Percentiles rank a stretch among this genome's conserved stretches.
phyloP scores from a whole-genome alignment of 768 basidiomycete species.

The Boletus sp. region DNA sequence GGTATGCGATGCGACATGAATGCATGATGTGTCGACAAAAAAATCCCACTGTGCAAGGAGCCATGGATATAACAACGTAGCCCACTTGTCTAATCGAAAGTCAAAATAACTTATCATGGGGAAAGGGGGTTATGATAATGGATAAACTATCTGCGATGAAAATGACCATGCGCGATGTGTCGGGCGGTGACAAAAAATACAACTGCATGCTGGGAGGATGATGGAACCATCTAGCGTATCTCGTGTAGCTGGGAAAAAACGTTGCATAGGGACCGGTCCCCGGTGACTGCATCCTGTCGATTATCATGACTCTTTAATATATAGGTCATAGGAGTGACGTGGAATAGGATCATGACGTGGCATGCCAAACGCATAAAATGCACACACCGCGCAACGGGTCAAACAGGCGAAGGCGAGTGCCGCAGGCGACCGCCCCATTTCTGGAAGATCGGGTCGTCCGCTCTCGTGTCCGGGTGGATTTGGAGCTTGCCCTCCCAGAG shows the following conservation, averaged over 20 bases:
- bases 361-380: neutral
- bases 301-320: constrained; percentile 12
- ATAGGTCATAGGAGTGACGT: constrained; percentile 6
- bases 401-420: constrained; percentile 17
- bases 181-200: neutral
- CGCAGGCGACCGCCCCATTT: constrained; percentile 29
- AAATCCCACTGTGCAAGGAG: neutral
- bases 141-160: constrained; percentile 23
- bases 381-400: constrained; percentile 3
- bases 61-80: neutral
- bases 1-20: neutral
- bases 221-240: neutral
- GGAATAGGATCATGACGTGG: neutral
- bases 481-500: constrained; percentile 84
- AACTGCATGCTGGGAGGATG: neutral
- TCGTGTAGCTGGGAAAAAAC: neutral
- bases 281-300: neutral
- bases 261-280: constrained; percentile 12
- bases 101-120: constrained; percentile 17
- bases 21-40: neutral
- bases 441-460: constrained; percentile 51
- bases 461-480: constrained; percentile 80
- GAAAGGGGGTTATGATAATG: constrained; percentile 11
- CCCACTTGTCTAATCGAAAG: constrained; percentile 6
- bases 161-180: neutral